phyloP scores from a whole-genome alignment of 108 stramenopile species.

The Nitzschia putrida region DNA sequence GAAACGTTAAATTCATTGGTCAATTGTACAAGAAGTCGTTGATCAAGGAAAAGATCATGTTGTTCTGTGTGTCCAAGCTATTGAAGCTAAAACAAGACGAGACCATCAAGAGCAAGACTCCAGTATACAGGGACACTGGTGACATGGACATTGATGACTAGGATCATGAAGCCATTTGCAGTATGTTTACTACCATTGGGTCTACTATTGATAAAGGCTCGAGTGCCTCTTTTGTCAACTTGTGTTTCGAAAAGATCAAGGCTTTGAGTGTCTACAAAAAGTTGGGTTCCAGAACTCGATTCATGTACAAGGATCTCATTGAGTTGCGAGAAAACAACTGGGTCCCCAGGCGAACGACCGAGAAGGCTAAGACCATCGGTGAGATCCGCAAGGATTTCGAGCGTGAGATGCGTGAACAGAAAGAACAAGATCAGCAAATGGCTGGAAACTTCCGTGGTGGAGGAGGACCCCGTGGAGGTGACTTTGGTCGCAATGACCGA shows the following conservation, averaged over 20 bases:
- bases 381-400: constrained; percentile 87
- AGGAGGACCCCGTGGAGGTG: constrained; percentile 29
- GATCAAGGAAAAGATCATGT: too few relatives aligned
- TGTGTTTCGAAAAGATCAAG: too few relatives aligned
- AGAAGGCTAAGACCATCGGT: constrained; percentile 92
- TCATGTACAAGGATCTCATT: too few relatives aligned
- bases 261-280: too few relatives aligned
- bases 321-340: too few relatives aligned
- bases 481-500: constrained; percentile 33
- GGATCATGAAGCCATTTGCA: constrained; percentile 90
- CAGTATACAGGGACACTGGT: constrained; percentile 48
- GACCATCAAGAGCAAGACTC: constrained; percentile 42
- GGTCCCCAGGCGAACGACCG: constrained; percentile 86
- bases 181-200: too few relatives aligned
- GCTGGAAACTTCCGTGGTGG: constrained; percentile 39
- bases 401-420: constrained; percentile 66
- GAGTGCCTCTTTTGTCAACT: too few relatives aligned
- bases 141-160: constrained; percentile 81
- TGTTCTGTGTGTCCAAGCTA: constrained; percentile 78
- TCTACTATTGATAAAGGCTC: too few relatives aligned
- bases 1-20: constrained; percentile 95
- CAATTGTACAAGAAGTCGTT: constrained; percentile 94
- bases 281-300: too few relatives aligned
- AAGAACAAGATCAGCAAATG: constrained; percentile 57
- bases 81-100: constrained; percentile 69